Evolutionary conservation across 106 monocot genomes (phyloP), one percentile per base, ranked within the genome.

Genomic region (Cymbidium sinense): DNA sequence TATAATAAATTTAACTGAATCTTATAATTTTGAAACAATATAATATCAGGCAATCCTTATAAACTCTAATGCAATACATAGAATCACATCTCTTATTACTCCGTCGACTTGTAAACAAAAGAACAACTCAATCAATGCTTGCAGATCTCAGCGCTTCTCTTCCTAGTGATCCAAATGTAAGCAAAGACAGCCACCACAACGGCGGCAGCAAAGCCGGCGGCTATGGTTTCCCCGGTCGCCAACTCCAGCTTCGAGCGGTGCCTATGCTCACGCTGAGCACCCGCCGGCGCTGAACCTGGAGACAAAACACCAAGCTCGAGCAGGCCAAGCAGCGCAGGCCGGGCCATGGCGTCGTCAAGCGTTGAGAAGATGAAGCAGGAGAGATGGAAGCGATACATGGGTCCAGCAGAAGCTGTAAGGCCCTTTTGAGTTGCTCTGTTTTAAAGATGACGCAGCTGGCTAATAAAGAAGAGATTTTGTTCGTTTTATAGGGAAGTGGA

Each of bases 201-300:
- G 13, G 31, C 69, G 17, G 69, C 69, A 3, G 17, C 69, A 17
- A 31, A 69, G 8, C 69, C 34, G 28, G 30, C 69, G 69, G 69
- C 69, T 15, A 69, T 69, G 30, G 33, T 31, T 34, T 29, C 31
- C 18, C 31, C 69, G 69, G 69, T 31, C 27, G 33, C 69, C 29
- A 69, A 33, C 69, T 69, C 33, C 33, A 69, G 69, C 69, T 31
- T 69, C 69, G 69, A 69, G 21, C 69, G 12, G 69, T 69, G 69
- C 34, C 31, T 69, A 23, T 3, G 12, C 29, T 3, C 69, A 29
- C 31, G 29, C 33, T 27, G 3, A 8, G 69, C 69, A 17, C 10
- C 11, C 10, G n/a, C 69, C 33, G 69, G 69, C 33, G 69, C 29
- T 7, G 69, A 31, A 15, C 33, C 13, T 0, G 69, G 33, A 69